phyloP scores from a whole-genome alignment of 2,329 filamentous ascomycete species.

The Penicillium glabrum region DNA sequence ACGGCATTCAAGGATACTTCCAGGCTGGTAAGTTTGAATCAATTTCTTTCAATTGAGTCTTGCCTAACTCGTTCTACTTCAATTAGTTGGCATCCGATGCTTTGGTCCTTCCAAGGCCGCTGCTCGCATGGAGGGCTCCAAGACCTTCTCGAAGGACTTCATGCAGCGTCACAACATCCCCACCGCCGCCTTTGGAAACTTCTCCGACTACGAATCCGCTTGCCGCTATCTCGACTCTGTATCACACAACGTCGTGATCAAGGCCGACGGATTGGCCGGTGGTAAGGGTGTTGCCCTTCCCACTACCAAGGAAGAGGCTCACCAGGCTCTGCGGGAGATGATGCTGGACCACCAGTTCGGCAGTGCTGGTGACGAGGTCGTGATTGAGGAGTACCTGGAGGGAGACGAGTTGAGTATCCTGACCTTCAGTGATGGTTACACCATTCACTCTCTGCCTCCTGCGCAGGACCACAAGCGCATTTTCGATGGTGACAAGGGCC shows the following conservation, averaged over 20 bases:
- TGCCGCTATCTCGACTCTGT: constrained; percentile 71
- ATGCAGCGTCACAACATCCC: constrained; percentile 90
- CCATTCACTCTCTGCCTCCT: constrained; percentile 78
- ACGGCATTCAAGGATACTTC: constrained; percentile 85
- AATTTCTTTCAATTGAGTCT: neutral
- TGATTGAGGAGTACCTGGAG: constrained; percentile 90
- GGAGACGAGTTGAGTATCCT: constrained; percentile 92
- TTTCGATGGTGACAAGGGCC: constrained; percentile 83
- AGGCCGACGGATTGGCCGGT: constrained; percentile 86
- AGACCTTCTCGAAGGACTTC: constrained; percentile 96
- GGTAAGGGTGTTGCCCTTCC: constrained; percentile 96
- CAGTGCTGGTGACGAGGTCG: constrained; percentile 80
- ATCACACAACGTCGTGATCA: constrained; percentile 80
- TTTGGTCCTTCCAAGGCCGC: constrained; percentile 86
- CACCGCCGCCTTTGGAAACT: constrained; percentile 88
- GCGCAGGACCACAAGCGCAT: constrained; percentile 97
- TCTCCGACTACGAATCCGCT: constrained; percentile 72
- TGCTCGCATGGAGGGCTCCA: constrained; percentile 90
- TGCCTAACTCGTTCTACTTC: constrained; percentile 3
- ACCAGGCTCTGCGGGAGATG: constrained; percentile 77
- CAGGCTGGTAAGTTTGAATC: constrained; percentile 47
- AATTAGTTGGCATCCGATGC: constrained; percentile 66
- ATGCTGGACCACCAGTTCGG: constrained; percentile 90
- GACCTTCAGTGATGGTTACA: constrained; percentile 86
- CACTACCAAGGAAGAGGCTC: constrained; percentile 76